Percentiles rank a stretch among this genome's conserved stretches.
These are phyloP conservation scores for Aspergillus fischeri DNA, from an alignment of 2,329 filamentous ascomycete species.

Conservation along the genomic window DNA sequence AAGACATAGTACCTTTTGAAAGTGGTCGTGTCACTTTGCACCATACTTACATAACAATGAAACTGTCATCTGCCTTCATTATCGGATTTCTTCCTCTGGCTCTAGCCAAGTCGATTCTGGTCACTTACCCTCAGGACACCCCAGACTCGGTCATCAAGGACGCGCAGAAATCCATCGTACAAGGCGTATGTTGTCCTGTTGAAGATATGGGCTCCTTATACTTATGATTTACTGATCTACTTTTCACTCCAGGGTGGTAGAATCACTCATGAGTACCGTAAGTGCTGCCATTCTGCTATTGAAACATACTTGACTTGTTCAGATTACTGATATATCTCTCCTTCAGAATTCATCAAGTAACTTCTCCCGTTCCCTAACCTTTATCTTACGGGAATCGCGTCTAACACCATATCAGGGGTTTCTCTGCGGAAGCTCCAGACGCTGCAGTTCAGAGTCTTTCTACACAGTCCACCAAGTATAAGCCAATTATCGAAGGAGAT, in stretches of 20 bases:
- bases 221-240: conserved; percentile 12
- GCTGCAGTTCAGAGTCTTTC: conserved; percentile 66
- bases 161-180: conserved; percentile 66
- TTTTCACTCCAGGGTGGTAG: conserved; percentile 52
- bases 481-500: conserved; percentile 72
- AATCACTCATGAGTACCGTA: conserved; percentile 80
- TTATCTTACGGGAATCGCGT: not conserved
- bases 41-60: conserved; percentile 50
- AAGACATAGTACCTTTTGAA: not conserved
- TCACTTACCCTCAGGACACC: conserved; percentile 69
- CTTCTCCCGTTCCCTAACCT: not conserved
- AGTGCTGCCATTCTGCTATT: conserved; percentile 27
- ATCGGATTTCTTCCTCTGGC: conserved; percentile 57
- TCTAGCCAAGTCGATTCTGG: conserved; percentile 70
- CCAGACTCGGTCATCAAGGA: conserved; percentile 64
- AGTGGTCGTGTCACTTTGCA: not conserved
- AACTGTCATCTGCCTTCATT: conserved; percentile 56
- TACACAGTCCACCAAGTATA: conserved; percentile 56
- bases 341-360: conserved; percentile 42
- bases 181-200: conserved; percentile 49
- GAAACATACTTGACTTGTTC: conserved; percentile 4
- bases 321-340: conserved; percentile 1
- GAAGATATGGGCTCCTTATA: not conserved
- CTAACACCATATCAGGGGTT: conserved; percentile 55
- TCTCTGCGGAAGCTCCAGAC: conserved; percentile 68